These are phyloP conservation scores for Circinella minor DNA, from an alignment of 371 early-diverging fungal species.

Conservation along the genomic window DNA sequence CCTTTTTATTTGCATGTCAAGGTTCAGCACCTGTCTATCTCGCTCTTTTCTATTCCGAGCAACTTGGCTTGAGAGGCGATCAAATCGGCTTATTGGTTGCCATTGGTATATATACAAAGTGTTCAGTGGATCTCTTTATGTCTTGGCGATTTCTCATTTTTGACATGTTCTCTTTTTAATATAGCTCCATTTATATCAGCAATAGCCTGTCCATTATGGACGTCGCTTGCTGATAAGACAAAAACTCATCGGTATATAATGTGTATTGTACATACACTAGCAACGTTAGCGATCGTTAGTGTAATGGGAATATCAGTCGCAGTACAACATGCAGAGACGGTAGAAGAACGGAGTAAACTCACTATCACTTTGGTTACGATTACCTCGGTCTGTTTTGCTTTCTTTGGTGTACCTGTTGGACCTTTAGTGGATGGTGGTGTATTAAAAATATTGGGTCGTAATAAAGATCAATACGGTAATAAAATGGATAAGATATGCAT, in stretches of 20 bases:
- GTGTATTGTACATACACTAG: conserved; percentile 56
- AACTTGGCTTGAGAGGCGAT: conserved; percentile 52
- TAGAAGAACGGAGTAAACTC: conserved; percentile 29
- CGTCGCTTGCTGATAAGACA: conserved; percentile 54
- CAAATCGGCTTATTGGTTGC: conserved; percentile 57
- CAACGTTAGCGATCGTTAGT: conserved; percentile 55
- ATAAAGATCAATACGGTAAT: conserved; percentile 55
- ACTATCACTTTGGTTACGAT: conserved; percentile 46
- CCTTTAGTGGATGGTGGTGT: conserved; percentile 60
- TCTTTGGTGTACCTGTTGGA: conserved; percentile 56
- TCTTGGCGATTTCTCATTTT: neutral
- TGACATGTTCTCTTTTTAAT: neutral
- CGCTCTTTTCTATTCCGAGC: conserved; percentile 51
- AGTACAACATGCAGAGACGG: conserved; percentile 36
- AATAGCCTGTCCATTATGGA: conserved; percentile 58
- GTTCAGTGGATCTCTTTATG: neutral
- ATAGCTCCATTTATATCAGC: conserved; percentile 59
- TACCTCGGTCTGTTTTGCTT: conserved; percentile 56
- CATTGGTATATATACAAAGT: conserved; percentile 41
- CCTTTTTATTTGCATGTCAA: conserved; percentile 58
- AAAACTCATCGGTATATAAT: conserved; percentile 55
- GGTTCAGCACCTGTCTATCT: conserved; percentile 58
- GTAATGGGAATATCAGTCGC: conserved; percentile 56
- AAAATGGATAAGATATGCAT: neutral
- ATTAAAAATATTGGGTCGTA: conserved; percentile 50